phyloP scores from a whole-genome alignment of 2,329 filamentous ascomycete species.

The Curvularia verruculosa region DNA sequence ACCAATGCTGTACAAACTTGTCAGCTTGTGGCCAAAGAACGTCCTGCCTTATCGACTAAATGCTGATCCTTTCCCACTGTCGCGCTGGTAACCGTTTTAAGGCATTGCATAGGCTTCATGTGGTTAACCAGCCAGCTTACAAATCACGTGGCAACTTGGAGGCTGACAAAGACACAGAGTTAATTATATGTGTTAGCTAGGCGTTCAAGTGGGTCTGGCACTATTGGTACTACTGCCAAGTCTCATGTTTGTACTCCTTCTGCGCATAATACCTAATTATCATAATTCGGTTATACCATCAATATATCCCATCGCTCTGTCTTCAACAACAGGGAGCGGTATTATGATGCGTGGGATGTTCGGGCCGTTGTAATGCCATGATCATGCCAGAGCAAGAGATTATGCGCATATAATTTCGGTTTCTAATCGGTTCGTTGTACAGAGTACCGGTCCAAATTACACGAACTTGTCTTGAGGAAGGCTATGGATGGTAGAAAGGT shows the following conservation, averaged over 20 bases:
- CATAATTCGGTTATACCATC: neutral
- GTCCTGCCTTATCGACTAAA: neutral
- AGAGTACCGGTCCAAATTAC: neutral
- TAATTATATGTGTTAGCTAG: neutral
- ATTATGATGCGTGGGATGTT: neutral
- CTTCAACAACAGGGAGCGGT: neutral
- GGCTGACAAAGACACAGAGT: no score
- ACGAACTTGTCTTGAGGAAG: no score
- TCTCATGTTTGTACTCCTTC: no score
- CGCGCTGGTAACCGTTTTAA: no score
- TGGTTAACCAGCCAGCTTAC: neutral
- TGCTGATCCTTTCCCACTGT: no score
- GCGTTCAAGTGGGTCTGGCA: no score
- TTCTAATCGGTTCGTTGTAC: neutral
- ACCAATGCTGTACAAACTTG: neutral
- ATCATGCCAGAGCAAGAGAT: neutral
- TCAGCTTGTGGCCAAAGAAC: slow-evolving; percentile 8
- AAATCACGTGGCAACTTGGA: neutral
- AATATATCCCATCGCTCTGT: neutral
- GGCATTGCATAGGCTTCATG: no score
- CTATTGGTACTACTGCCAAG: neutral
- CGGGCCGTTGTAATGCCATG: neutral
- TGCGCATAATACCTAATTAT: neutral
- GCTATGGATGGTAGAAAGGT: neutral
- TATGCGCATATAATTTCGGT: neutral